phyloP scores from a whole-genome alignment of 1,139 yeast genomes.

The Geotrichum cucujoidarum region DNA sequence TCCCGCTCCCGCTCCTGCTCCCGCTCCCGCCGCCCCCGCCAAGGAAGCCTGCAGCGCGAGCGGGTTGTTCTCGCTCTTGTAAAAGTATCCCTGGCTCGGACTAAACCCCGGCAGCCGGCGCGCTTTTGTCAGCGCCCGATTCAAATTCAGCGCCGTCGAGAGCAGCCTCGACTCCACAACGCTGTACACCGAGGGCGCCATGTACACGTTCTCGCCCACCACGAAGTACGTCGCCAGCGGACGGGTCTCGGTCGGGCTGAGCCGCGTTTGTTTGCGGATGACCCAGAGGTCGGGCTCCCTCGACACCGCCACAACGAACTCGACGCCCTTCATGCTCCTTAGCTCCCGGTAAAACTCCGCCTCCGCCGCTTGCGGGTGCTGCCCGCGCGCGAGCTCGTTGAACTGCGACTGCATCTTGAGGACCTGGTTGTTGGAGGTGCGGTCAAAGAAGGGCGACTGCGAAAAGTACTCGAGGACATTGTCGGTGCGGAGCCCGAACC shows the following conservation, averaged over 20 bases:
- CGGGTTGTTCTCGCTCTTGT: conserved; percentile 19
- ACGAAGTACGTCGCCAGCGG: conserved; percentile 74
- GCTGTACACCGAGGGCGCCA: conserved; percentile 67
- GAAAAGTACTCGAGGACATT: conserved; percentile 91
- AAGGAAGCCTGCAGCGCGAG: not conserved
- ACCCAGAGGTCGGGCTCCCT: conserved; percentile 93
- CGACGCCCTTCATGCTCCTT: conserved; percentile 76
- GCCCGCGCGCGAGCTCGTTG: conserved; percentile 45
- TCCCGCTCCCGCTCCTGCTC: not conserved
- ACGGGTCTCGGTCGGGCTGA: conserved; percentile 47
- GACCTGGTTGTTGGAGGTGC: conserved; percentile 90
- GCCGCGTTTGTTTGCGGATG: conserved; percentile 71
- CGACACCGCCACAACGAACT: conserved; percentile 67
- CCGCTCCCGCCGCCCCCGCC: not conserved
- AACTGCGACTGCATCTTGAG: conserved; percentile 93
- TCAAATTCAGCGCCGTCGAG: conserved; percentile 32
- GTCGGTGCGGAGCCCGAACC: conserved; percentile 71
- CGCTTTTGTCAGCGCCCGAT: conserved; percentile 34
- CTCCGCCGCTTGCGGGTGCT: conserved; percentile 14
- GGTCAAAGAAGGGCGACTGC: conserved; percentile 89
- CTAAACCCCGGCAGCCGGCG: conserved; percentile 34
- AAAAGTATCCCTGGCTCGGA: conserved; percentile 38
- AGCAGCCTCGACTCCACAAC: conserved; percentile 53
- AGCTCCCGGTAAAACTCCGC: conserved; percentile 48
- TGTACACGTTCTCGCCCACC: conserved; percentile 87